These are phyloP conservation scores for Hanseniaspora vineae DNA, from an alignment of 805 yeast species.

Conservation along the genomic window DNA sequence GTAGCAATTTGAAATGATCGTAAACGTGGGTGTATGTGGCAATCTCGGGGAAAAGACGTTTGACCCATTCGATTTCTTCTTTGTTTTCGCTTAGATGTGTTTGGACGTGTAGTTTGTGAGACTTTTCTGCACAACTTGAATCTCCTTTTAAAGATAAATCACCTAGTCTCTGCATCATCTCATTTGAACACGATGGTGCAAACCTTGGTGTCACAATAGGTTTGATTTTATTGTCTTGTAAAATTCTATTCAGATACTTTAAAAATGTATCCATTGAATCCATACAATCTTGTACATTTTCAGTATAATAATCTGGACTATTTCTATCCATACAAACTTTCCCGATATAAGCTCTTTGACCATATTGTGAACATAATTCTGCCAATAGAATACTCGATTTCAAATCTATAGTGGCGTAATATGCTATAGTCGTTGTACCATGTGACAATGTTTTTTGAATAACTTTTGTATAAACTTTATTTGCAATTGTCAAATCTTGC, in stretches of 20 bases:
- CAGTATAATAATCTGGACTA: constrained; percentile 60
- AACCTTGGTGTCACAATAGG: constrained; percentile 89
- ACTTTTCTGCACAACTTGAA: background rate
- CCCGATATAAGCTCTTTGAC: constrained; percentile 86
- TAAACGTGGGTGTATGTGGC: constrained; percentile 67
- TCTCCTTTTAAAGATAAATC: constrained; percentile 28
- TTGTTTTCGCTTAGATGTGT: constrained; percentile 83
- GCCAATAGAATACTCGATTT: constrained; percentile 68
- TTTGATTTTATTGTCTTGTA: constrained; percentile 36
- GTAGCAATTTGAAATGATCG: constrained; percentile 45
- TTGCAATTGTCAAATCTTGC: constrained; percentile 39
- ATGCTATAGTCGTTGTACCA: constrained; percentile 90
- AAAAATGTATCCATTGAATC: constrained; percentile 43
- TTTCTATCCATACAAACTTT: constrained; percentile 88
- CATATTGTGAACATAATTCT: constrained; percentile 45
- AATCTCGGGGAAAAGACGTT: constrained; percentile 57
- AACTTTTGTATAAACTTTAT: constrained; percentile 49
- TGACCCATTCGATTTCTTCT: constrained; percentile 64
- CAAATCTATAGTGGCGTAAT: constrained; percentile 79
- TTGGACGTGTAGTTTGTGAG: constrained; percentile 52
- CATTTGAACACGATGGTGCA: constrained; percentile 74
- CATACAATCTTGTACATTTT: constrained; percentile 38
- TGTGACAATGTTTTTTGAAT: constrained; percentile 54
- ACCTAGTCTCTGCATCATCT: constrained; percentile 53
- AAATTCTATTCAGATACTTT: constrained; percentile 27